Evolutionary conservation across 2,329 filamentous ascomycete genomes (phyloP), one percentile per base, ranked within the genome.

Genomic region (Cordyceps javanica): DNA sequence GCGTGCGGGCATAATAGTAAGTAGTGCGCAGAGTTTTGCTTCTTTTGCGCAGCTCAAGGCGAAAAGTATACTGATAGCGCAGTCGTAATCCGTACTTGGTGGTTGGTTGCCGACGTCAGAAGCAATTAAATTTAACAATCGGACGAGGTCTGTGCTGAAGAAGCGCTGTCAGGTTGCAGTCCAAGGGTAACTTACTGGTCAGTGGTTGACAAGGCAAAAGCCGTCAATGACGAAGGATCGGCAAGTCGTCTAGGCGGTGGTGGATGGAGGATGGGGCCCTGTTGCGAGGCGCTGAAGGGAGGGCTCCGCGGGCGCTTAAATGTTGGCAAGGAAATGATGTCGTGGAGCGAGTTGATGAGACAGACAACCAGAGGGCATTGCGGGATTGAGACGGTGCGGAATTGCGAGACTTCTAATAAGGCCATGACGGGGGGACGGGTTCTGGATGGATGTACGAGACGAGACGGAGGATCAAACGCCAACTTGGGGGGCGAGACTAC

Each of bases 381-480:
- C 16, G 49, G 25, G 10, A 52, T 28, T 21, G 49, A 32, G 25
- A 13, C 23, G 10, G 14, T 39, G 49, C 21, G 39, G 21, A 13
- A 14, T 14, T 7, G n/a, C n/a, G 14, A 16, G 26, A 42, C 39
- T 23, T 21, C 10, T 25, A 21, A 48, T 13, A 14, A 11, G 19
- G 32, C 16, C 48, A 26, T 26, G 48, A 26, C 32, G 32, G 16
- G n/a, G 34, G n/a, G n/a, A n/a, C n/a, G n/a, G n/a, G n/a, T n/a
- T n/a, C n/a, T n/a, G n/a, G n/a, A n/a, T n/a, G n/a, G 11, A 23
- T 42, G 26, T 42, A n/a, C 38, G 38, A 34, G 26, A 34, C 50
- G 38, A 53, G 36, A 52, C 36, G 36, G 49, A 11, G 38, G 38
- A 53, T 53, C 50, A 53, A 44, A 53, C 50, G 11, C 16, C 16